Evolutionary conservation across 139 green algal species (phyloP), one percentile per base, ranked within the genome.

Genomic region (Pedinophyceae sp.): DNA sequence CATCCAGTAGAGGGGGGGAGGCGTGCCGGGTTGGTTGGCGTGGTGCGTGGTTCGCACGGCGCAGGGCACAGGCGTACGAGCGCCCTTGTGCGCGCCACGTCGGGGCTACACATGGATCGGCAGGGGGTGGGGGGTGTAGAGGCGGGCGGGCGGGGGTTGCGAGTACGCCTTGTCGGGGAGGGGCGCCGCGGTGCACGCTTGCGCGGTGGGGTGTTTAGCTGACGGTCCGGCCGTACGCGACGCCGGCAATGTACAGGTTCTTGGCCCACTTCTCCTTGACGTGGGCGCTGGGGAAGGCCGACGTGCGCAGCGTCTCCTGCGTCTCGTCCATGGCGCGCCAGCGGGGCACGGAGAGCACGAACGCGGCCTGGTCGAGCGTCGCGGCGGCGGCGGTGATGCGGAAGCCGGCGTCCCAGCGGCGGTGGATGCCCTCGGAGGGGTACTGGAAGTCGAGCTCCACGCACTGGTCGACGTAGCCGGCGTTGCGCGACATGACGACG

Each of bases 391-490:
- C 75, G 27, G 91, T 97, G 62, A 99, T 98, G 49, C 91, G 71
- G 71, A 89, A 99, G 34, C 89, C 89, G 25, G 66, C 72, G 56
- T 97, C 89, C 89, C 89, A 97, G 50, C 89, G 75, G 43, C 84
- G 70, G 76, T 97, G 89, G 64, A 97, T 97, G 63, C 84, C 89
- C 74, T 98, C 91, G 19, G 57, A 81, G 23, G 91, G 87, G 67
- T 98, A 98, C 78, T 97, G 84, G 74, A 97, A 98, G 76, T 98
- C 91, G 62, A 98, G 78, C 83, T 98, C 91, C 48, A 97, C 88
- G 67, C 91, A 95, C 77, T 91, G 87, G 66, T 97, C 89, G 20
- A 93, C 79, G 62, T 93, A 97, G 43, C 90, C 90, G 15, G 90
- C 91, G 66, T 96, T 97, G 59, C 91, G 78, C 25, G 71, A 88